Percentiles rank a stretch among this genome's conserved stretches.
Conservation (phyloP, 495 filamentous ascomycete species). For the Aspergillus leporis region DNA sequence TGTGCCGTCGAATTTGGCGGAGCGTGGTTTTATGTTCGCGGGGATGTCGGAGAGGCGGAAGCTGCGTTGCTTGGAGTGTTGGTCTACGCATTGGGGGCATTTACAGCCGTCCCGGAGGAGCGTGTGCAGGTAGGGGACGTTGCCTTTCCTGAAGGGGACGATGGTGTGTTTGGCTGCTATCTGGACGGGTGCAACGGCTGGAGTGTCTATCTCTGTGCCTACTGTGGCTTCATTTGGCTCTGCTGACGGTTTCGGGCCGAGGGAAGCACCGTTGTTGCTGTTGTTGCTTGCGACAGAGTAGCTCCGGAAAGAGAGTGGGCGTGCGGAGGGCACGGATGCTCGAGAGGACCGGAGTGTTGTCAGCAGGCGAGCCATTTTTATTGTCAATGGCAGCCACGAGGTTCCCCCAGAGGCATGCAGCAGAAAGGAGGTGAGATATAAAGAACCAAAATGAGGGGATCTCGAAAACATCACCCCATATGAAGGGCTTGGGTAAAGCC, state of each 20-base stretch:
- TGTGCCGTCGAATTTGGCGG: slow-evolving; percentile 33
- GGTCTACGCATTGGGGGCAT: slow-evolving; percentile 72
- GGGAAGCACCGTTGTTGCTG: not conserved
- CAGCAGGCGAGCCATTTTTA: slow-evolving; percentile 14
- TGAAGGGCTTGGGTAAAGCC: not conserved
- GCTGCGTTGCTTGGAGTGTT: slow-evolving; percentile 77
- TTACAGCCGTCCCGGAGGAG: slow-evolving; percentile 72
- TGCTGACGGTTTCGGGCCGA: not conserved
- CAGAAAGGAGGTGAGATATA: not conserved
- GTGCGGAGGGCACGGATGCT: slow-evolving; percentile 4
- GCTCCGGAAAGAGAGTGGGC: not conserved
- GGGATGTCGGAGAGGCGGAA: slow-evolving; percentile 77
- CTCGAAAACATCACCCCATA: not conserved
- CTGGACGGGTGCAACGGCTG: not conserved
- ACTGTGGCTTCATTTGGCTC: too few species aligned
- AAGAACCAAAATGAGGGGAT: not conserved
- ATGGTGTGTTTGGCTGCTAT: not conserved
- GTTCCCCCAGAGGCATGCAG: not conserved
- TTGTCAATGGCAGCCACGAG: not conserved
- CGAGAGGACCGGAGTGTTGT: slow-evolving; percentile 4
- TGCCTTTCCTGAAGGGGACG: not conserved
- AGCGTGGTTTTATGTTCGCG: slow-evolving; percentile 39
- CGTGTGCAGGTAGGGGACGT: not conserved
- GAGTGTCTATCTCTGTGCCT: not conserved
- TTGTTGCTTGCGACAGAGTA: slow-evolving; percentile 7